phyloP scores from a whole-genome alignment of 345 rosid species.

The Lumnitzera racemosa region DNA sequence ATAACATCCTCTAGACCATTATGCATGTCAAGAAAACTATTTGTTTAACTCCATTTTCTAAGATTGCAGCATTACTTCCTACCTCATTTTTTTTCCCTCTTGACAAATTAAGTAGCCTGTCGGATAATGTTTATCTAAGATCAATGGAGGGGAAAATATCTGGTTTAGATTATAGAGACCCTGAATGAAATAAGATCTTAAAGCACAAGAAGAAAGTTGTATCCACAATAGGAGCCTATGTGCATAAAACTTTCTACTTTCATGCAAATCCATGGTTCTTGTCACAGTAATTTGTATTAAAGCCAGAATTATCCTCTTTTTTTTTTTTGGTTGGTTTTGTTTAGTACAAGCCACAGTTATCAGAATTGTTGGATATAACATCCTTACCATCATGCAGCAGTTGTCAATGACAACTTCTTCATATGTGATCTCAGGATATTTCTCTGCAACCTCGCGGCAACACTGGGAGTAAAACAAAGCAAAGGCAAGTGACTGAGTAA shows the following conservation, averaged over 20 bases:
- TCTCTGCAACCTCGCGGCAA: conserved; percentile 98
- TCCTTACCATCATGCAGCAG: conserved; percentile 97
- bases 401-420: conserved; percentile 99
- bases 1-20: background rate
- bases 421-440: conserved; percentile 86
- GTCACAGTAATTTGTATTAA: no score
- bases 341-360: background rate
- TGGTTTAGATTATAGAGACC: no score
- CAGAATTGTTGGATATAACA: background rate
- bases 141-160: no score
- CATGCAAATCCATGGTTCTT: no score
- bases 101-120: no score
- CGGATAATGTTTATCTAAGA: no score
- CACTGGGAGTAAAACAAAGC: conserved; percentile 47
- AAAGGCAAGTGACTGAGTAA: background rate
- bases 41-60: background rate
- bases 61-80: background rate
- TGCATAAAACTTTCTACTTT: no score
- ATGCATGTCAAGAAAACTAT: no score
- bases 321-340: background rate
- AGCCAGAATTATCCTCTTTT: no score
- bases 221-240: no score
- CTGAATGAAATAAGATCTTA: no score
- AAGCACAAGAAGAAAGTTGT: no score
- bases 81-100: background rate